Evolutionary conservation across 2,329 filamentous ascomycete species (phyloP).

Genomic region (Aspergillus hiratsukae): DNA sequence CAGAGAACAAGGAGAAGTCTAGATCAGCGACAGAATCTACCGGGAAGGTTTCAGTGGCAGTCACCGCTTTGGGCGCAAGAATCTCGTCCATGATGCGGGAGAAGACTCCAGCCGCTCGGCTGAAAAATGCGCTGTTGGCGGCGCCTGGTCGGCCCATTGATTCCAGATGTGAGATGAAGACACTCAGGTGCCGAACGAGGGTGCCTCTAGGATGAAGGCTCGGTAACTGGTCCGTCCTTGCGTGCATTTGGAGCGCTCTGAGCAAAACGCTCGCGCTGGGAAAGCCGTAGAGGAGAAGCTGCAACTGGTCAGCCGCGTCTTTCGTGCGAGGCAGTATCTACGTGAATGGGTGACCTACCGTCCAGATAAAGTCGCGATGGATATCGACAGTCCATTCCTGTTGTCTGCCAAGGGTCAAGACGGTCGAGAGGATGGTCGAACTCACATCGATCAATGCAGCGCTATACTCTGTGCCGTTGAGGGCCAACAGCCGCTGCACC

Average conservation of each 20-base stretch:
- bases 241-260: conserved; percentile 21
- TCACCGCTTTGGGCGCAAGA: conserved; percentile 13
- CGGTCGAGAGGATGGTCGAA: conserved; percentile 20
- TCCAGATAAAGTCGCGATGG: conserved; percentile 19
- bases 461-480: conserved; percentile 17
- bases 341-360: conserved; percentile 6
- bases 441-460: conserved; percentile 17
- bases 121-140: conserved; percentile 22
- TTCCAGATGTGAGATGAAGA: conserved; percentile 39
- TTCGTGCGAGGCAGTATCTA: background rate
- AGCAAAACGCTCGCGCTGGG: conserved; percentile 23
- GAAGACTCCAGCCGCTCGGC: conserved; percentile 17
- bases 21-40: background rate
- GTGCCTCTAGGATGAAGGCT: conserved; percentile 32
- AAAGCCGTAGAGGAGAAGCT: conserved; percentile 25
- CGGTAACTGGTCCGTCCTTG: conserved; percentile 17
- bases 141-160: conserved; percentile 29
- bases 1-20: background rate
- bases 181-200: conserved; percentile 37
- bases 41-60: background rate
- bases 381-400: conserved; percentile 21
- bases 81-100: conserved; percentile 24
- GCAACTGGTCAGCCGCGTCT: background rate
- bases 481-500: conserved; percentile 22
- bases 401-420: conserved; percentile 17